A percentile compares a stretch with the other conserved stretches of the same genome.
These are phyloP conservation scores for Rugosomyces carneus DNA, from an alignment of 1,284 basidiomycete genomes.

Conservation along the genomic window DNA sequence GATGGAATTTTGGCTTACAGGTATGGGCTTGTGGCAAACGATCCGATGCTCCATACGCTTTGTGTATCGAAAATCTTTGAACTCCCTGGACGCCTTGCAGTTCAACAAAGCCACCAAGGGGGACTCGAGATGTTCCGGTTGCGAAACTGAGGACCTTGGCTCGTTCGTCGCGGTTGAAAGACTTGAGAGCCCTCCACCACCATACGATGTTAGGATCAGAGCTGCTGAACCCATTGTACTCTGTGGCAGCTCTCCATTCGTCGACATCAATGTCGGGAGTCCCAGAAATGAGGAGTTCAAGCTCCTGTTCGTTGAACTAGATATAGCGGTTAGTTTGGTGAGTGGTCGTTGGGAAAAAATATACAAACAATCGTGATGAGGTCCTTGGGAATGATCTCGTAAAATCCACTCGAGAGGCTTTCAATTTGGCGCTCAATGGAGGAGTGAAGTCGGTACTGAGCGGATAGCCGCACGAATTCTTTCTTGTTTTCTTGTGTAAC, in stretches of 20 bases:
- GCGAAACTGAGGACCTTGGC: constrained; percentile 97
- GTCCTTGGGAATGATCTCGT: constrained; percentile 91
- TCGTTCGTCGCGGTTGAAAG: constrained; percentile 94
- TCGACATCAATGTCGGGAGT: constrained; percentile 99
- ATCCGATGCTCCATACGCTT: constrained; percentile 82
- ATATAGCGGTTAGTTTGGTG: constrained; percentile 21
- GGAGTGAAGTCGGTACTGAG: constrained; percentile 88
- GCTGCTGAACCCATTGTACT: constrained; percentile 81
- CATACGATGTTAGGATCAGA: constrained; percentile 94
- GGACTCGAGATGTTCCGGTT: constrained; percentile 91
- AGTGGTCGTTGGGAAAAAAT: constrained; percentile 1
- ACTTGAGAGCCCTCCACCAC: constrained; percentile 99
- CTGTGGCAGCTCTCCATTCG: constrained; percentile 94
- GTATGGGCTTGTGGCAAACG: constrained; percentile 89
- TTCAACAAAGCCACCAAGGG: constrained; percentile 89
- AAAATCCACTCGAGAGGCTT: constrained; percentile 86
- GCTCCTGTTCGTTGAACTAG: constrained; percentile 95
- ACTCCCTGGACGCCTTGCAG: constrained; percentile 92
- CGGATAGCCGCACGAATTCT: constrained; percentile 92
- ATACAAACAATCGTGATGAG: constrained; percentile 67
- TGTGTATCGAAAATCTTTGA: constrained; percentile 95
- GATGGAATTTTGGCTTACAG: constrained; percentile 42
- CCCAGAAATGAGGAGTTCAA: constrained; percentile 96
- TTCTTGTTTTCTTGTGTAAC: constrained; percentile 96
- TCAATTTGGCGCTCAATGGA: constrained; percentile 98